phyloP scores from a whole-genome alignment of 2,329 filamentous ascomycete genomes.

The Lasiodiplodia theobromae region DNA sequence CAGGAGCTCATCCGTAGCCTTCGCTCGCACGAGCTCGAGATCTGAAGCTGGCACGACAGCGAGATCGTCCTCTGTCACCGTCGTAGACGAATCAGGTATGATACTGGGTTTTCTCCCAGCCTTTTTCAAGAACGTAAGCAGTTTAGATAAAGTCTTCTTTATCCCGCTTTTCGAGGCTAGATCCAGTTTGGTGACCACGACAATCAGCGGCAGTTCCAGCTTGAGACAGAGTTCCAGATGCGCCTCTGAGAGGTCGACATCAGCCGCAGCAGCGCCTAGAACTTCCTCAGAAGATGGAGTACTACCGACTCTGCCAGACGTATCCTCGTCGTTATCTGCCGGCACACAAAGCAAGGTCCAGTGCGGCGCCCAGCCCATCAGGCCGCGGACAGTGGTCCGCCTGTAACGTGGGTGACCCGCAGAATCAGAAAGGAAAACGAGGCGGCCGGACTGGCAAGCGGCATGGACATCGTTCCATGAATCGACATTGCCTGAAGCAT shows the following conservation, averaged over 20 bases:
- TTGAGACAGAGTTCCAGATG: conserved; percentile 87
- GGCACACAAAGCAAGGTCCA: conserved; percentile 91
- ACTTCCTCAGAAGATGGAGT: conserved; percentile 61
- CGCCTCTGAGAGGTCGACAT: conserved; percentile 76
- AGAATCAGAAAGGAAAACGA: conserved; percentile 91
- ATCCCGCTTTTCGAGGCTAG: conserved; percentile 77
- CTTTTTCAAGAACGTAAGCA: conserved; percentile 80
- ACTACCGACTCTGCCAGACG: conserved; percentile 49
- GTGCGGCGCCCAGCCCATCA: conserved; percentile 96
- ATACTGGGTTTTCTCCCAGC: conserved; percentile 77
- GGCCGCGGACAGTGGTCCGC: conserved; percentile 83
- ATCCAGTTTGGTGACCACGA: conserved; percentile 92
- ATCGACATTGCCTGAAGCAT: conserved; percentile 82
- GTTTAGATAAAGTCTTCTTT: conserved; percentile 72
- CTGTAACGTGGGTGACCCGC: conserved; percentile 90
- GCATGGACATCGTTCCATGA: conserved; percentile 96
- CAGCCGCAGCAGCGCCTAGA: conserved; percentile 59
- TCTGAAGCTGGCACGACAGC: conserved; percentile 63
- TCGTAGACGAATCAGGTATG: conserved; percentile 51
- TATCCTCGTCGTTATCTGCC: conserved; percentile 71
- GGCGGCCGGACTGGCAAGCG: conserved; percentile 72
- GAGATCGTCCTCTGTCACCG: conserved; percentile 56
- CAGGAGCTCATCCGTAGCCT: conserved; percentile 41
- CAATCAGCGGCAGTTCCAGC: conserved; percentile 75
- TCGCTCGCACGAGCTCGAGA: conserved; percentile 60